Evolutionary conservation across 306 rosid species (phyloP).

Genomic region (Quercus aquifolioides): DNA sequence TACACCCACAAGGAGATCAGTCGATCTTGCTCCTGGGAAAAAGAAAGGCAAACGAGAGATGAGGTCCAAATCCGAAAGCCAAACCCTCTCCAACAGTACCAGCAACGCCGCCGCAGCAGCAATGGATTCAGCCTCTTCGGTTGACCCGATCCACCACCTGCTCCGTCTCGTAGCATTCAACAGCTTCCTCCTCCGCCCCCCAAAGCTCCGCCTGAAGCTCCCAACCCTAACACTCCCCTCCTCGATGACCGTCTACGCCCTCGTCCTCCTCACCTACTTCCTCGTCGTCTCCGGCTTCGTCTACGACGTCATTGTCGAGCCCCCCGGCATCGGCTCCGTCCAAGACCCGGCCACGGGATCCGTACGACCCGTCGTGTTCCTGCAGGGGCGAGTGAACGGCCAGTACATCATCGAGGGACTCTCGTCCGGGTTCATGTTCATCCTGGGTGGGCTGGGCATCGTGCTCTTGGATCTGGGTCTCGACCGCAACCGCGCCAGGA

Average conservation of each 20-base stretch:
- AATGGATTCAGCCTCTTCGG: slow-evolving; percentile 8
- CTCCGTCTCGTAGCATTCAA: slow-evolving; percentile 52
- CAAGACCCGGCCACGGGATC: slow-evolving; percentile 88
- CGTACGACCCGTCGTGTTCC: slow-evolving; percentile 82
- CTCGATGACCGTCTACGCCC: slow-evolving; percentile 59
- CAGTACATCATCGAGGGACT: slow-evolving; percentile 94
- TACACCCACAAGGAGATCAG: too few species aligned
- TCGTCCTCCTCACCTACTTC: slow-evolving; percentile 91
- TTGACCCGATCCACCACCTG: slow-evolving; percentile 41
- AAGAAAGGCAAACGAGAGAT: slow-evolving; percentile 9
- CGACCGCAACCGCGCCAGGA: slow-evolving; percentile 72
- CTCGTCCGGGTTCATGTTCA: slow-evolving; percentile 90
- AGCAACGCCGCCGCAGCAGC: not conserved
- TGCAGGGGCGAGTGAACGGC: slow-evolving; percentile 82
- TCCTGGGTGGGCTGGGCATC: slow-evolving; percentile 80
- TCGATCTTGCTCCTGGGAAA: too few species aligned
- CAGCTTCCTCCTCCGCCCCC: slow-evolving; percentile 54
- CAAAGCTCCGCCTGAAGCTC: slow-evolving; percentile 39
- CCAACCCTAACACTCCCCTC: slow-evolving; percentile 45
- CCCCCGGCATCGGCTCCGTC: slow-evolving; percentile 86
- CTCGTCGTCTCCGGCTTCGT: slow-evolving; percentile 94
- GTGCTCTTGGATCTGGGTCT: slow-evolving; percentile 76
- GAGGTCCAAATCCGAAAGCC: slow-evolving; percentile 43
- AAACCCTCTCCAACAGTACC: not conserved
- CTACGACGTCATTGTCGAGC: slow-evolving; percentile 94